Evolutionary conservation across 306 rosid genomes (phyloP).

Genomic region (Purshia tridentata): DNA sequence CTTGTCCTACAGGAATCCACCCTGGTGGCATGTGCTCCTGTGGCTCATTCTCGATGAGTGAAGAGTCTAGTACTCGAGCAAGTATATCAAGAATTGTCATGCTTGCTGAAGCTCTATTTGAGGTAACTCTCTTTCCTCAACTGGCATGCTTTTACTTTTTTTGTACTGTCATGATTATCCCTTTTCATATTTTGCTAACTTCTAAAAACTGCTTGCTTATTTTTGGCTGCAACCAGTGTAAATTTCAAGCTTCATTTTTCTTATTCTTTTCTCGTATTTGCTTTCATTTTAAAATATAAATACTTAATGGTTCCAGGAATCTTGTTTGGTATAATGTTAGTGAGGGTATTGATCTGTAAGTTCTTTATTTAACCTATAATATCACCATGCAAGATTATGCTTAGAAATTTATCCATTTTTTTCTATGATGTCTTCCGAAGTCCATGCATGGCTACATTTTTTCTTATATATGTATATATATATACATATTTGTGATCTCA

Average conservation of each 20-base stretch:
- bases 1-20: constrained; percentile 88
- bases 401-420: background rate
- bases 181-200: background rate
- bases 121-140: constrained; percentile 50
- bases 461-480: too few species aligned
- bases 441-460: too few species aligned
- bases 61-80: constrained; percentile 81
- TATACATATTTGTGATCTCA: background rate
- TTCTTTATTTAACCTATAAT: too few species aligned
- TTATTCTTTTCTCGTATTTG: background rate
- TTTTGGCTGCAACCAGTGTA: background rate
- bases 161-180: background rate
- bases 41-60: constrained; percentile 57
- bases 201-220: background rate
- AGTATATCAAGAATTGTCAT: constrained; percentile 96
- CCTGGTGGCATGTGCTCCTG: constrained; percentile 87
- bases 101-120: constrained; percentile 96
- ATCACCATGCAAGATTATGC: background rate
- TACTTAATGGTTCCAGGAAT: background rate
- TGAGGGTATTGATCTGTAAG: background rate
- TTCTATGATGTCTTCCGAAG: too few species aligned
- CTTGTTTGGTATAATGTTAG: background rate
- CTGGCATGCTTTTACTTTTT: constrained; percentile 2
- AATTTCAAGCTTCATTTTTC: background rate
- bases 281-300: constrained; percentile 2